These are phyloP conservation scores for Puccinia sorghi DNA, from an alignment of 1,284 basidiomycete genomes.

Conservation along the genomic window DNA sequence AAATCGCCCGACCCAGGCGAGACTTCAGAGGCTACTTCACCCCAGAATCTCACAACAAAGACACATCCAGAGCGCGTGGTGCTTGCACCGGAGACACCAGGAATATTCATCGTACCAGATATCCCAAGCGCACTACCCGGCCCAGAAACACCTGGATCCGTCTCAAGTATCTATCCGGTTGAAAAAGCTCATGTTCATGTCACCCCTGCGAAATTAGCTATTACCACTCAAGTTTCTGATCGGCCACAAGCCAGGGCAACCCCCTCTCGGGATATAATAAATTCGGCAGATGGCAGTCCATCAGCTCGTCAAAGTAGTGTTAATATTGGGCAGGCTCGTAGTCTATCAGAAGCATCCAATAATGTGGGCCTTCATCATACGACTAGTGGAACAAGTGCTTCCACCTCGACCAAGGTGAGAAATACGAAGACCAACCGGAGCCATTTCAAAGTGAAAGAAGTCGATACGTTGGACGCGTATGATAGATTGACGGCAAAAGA, in stretches of 20 bases:
- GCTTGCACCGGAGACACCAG: constrained; percentile 24
- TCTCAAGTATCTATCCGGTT: neutral
- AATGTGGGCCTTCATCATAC: neutral
- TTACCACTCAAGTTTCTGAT: neutral
- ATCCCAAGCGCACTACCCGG: neutral
- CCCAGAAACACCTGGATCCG: constrained; percentile 16
- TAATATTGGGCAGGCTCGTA: neutral
- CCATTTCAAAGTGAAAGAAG: constrained; percentile 10
- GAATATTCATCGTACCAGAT: neutral
- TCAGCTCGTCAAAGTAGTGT: neutral
- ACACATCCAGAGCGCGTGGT: neutral
- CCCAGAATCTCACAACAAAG: constrained; percentile 1
- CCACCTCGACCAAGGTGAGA: neutral
- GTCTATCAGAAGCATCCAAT: neutral
- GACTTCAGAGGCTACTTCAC: constrained; percentile 12
- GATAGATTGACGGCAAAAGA: constrained; percentile 33
- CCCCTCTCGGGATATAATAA: too few relatives aligned
- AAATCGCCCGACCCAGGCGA: neutral
- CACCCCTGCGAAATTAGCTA: neutral
- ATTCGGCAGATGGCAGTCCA: neutral
- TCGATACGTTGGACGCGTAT: constrained; percentile 34
- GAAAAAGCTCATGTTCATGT: constrained; percentile 2
- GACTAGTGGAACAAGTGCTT: neutral
- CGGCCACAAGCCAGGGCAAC: neutral
- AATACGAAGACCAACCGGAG: neutral